Conservation (phyloP, 2,329 filamentous ascomycete genomes). For the Parascedosporium putredinis region DNA sequence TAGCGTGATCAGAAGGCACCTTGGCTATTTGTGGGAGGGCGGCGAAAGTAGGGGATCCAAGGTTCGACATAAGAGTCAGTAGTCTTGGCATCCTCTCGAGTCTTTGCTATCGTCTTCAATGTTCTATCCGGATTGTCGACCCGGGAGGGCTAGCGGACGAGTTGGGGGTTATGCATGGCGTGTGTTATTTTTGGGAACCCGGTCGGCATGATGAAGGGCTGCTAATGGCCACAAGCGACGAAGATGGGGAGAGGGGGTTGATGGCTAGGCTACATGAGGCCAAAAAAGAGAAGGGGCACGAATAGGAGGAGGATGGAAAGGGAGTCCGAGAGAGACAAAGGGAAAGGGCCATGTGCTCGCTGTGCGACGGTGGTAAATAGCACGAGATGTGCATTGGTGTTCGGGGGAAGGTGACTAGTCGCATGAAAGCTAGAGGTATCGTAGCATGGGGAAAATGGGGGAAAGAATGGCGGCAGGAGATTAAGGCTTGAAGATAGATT, state of each 20-base stretch:
- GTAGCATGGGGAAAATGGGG: not conserved
- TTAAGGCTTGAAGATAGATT: conserved; percentile 1
- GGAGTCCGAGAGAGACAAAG: too few relatives aligned
- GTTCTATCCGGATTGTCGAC: not conserved
- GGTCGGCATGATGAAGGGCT: not conserved
- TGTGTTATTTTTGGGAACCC: not conserved
- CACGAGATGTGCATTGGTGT: too few relatives aligned
- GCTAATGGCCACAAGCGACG: not conserved
- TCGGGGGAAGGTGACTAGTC: not conserved
- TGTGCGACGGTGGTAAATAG: too few relatives aligned
- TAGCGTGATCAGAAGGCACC: not conserved
- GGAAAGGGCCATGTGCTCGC: too few relatives aligned
- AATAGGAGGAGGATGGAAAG: too few relatives aligned
- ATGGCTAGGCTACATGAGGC: not conserved
- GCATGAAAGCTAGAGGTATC: not conserved
- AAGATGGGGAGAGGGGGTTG: not conserved
- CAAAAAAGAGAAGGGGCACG: too few relatives aligned
- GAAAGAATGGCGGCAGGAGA: not conserved
- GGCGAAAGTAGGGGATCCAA: not conserved
- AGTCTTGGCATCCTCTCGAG: too few relatives aligned
- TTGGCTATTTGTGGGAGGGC: not conserved
- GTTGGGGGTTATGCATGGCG: not conserved
- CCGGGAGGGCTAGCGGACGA: not conserved
- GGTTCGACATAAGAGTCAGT: too few relatives aligned
- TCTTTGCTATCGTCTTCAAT: too few relatives aligned